Conservation (phyloP, 1,284 basidiomycete genomes). For the Stereum hirsutum region DNA sequence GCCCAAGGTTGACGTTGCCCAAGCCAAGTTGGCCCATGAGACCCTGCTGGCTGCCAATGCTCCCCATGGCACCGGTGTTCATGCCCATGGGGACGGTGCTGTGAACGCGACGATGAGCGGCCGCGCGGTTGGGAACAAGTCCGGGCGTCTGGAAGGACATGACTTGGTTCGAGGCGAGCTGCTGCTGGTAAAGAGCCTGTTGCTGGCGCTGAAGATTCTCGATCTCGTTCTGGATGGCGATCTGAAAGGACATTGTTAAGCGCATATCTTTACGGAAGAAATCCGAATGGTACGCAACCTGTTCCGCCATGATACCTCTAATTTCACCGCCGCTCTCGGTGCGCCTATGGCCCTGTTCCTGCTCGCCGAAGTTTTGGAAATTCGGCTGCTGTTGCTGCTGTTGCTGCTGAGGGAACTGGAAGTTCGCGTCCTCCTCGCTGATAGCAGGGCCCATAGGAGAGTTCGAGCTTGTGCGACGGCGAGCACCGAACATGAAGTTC, state of each 20-base stretch:
- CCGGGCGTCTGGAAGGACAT: constrained; percentile 65
- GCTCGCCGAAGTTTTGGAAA: constrained; percentile 26
- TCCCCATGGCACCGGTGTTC: constrained; percentile 31
- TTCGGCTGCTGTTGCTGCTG: constrained; percentile 73
- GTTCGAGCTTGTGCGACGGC: constrained; percentile 33
- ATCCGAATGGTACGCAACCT: constrained; percentile 60
- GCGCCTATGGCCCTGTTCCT: constrained; percentile 42
- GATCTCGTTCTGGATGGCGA: constrained; percentile 85
- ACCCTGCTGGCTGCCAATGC: constrained; percentile 30
- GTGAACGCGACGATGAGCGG: constrained; percentile 81
- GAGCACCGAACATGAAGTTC: constrained; percentile 80
- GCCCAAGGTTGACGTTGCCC: constrained; percentile 43
- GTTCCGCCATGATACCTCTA: constrained; percentile 82
- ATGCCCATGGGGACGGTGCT: constrained; percentile 69
- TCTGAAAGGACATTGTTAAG: constrained; percentile 33
- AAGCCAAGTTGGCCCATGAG: constrained; percentile 65
- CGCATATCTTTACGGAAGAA: neutral
- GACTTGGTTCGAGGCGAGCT: constrained; percentile 70
- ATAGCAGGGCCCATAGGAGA: constrained; percentile 61
- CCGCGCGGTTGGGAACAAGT: constrained; percentile 50
- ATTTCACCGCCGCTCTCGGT: constrained; percentile 65
- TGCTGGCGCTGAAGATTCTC: constrained; percentile 88
- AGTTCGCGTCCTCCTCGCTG: constrained; percentile 69
- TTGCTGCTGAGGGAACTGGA: constrained; percentile 78
- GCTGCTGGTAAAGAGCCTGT: constrained; percentile 79